Base-by-base conservation (phyloP, 163 green algal genomes). In the Trebouxia gelatinosa region DNA sequence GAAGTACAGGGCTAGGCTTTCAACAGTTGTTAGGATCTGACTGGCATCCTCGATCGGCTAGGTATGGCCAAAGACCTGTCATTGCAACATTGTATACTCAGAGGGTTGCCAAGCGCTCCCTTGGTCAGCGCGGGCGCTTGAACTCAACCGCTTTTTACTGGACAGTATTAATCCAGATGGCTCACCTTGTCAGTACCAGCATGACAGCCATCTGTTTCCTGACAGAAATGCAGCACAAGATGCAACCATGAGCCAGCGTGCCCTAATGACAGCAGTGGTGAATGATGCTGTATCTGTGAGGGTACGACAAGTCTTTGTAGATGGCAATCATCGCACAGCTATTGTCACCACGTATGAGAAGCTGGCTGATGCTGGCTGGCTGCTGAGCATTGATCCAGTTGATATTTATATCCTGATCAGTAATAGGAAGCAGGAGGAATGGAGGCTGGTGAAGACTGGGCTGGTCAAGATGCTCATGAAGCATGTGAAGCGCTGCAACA, bases 241-340 rank as follows among this genome's bases (percentile, higher is more conserved):
- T n/a, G n/a, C n/a, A 70, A 48, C 58, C 58, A 67, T 61, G 39
- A 43, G 39, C 67, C 58, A 75, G 40, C 39, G 40, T 61, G 38
- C 58, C 23, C 39, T 75, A 58, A 39, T 75, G 39, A 75, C 38
- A 58, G 39, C 37, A 39, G 40, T 75, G 58, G 39, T 75, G 39
- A 28, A 75, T 57, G 39, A 75, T 38, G 67, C 39, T 58, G 39
- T 61, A 61, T 57, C 3, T 39, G 67, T 58, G 38, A 75, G 67
- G 67, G 67, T 75, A 23, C 39, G 40, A 61, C 67, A 75, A 39
- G 23, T 61, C 11, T 75, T 75, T 75, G 67, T 61, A 34, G 67
- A 75, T 75, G 67, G 67, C n/a, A 75, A 75, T 39, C 67, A 75
- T 19, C 38, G 67, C 39, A 75, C 67, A 38, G 67, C 67, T 37